Base-by-base conservation (phyloP, 768 basidiomycete species). In the Cystobasidium ongulense region DNA sequence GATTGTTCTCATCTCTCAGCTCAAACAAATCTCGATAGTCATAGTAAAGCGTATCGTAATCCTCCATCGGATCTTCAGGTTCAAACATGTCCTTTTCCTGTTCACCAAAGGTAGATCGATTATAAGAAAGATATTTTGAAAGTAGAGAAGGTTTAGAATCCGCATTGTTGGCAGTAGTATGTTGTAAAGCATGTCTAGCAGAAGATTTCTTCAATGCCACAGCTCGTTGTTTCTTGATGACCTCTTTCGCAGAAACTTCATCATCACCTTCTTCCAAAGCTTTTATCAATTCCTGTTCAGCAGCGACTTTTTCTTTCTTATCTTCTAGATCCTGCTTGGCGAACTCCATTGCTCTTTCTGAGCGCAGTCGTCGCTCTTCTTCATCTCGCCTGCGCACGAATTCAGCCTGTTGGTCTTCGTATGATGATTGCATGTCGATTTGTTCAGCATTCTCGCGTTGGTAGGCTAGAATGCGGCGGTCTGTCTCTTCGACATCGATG, bases 371-470 rank as follows among this genome's bases (percentile, higher is more conserved):
- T 27, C 89, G 86, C 81, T 91, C 89, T 68, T 89, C 85, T 76
- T 90, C 90, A 77, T 90, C 89, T 75, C 87, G 85, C 8, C 86
- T 84, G 17, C 87, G 85, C 25, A 87, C 82, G 77, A 89, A 87
- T 35, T 85, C 82, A 0, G 89, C 89, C 29, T 89, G 87, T 25
- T 85, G 81, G 80, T 90, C 89, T 53, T 87, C 86, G 76, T 89
- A 88, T 53, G 85, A 83, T 2, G 88, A 85, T 50, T 91, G 89
- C n/a, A 84, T 85, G 75, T 90, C 89, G 63, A 92, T 97, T 29
- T 89, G 82, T 0, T 87, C 86, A 0, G 89, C 89, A 78, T 97
- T 97, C 77, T 90, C 88, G 29, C 84, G 85, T 50, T 89, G 88
- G 81, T 90, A 91, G 52, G 85, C 84, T 1, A 86, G 85, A 75